Evolutionary conservation across 352 stramenopile genomes (phyloP).

Genomic region (Pythium graminicola): DNA sequence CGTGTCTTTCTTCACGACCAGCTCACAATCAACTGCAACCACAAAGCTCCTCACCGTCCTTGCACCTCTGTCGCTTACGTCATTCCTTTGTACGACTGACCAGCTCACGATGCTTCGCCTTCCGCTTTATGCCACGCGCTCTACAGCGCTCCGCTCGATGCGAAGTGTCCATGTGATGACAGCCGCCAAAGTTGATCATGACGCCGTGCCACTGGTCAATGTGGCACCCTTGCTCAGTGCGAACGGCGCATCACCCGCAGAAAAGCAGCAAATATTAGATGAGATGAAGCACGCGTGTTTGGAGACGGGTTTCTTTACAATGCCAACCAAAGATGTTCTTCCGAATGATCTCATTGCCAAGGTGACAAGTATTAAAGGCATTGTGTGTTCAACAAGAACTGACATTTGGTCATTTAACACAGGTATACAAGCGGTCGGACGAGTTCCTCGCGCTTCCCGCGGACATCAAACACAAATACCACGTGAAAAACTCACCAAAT

Average conservation of each 20-base stretch:
- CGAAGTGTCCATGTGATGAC: conserved; percentile 30
- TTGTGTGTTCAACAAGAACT: neutral
- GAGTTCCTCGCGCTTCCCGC: conserved; percentile 63
- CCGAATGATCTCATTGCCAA: conserved; percentile 40
- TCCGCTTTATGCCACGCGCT: conserved; percentile 9
- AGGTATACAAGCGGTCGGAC: conserved; percentile 57
- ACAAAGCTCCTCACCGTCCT: no score
- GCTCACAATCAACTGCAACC: no score
- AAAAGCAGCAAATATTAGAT: conserved; percentile 40
- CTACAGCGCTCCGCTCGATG: conserved; percentile 15
- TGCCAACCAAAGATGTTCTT: conserved; percentile 58
- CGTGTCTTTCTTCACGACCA: neutral
- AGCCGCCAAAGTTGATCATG: conserved; percentile 39
- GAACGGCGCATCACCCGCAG: conserved; percentile 10
- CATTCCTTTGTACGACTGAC: no score
- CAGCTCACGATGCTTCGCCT: conserved; percentile 9
- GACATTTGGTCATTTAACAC: neutral
- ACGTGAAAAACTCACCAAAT: conserved; percentile 70
- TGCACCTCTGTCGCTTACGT: no score
- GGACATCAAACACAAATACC: conserved; percentile 62
- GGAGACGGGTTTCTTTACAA: conserved; percentile 69
- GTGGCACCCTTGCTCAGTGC: conserved; percentile 44
- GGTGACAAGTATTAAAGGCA: conserved; percentile 16
- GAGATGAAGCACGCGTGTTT: conserved; percentile 56
- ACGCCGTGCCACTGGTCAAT: conserved; percentile 60